Base-by-base conservation (phyloP, 2,329 filamentous ascomycete genomes). In the Diplodia sapinea region DNA sequence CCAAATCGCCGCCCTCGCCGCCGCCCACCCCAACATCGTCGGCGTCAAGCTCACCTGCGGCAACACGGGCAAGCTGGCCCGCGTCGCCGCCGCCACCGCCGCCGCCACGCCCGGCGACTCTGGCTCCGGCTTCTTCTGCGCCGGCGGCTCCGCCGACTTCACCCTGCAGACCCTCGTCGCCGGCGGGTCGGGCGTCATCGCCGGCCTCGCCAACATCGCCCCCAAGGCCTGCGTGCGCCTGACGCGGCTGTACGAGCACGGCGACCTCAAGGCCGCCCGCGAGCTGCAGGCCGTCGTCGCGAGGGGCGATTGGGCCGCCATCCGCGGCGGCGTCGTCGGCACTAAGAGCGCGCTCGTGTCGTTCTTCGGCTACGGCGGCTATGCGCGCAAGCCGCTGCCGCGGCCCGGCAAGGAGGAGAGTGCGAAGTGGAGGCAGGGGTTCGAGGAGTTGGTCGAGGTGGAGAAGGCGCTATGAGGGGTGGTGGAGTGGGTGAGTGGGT, bases 111-210 rank as follows among this genome's bases (percentile, higher is more conserved):
- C 76, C 9, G 76, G 72, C 8, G 75, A n/a, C n/a, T n/a, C n/a
- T 1, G 79, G 78, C n/a, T 79, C 77, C 77, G 85, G 80, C 15
- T 93, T 93, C 81, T 83, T 91, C 75, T 89, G 89, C 68, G 86
- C 90, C 73, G 90, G 89, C 51, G 91, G 91, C 66, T 90, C 87
- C 59, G 89, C 89, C 64, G 90, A 93, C 79, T 92, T 92, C 77
- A 89, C 88, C 13, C 79, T 93, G 13, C 90, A 92, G 76, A 88
- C 88, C 0, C 78, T 92, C 49, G 83, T 90, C 52, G 89, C 87
- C 4, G 91, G 90, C 29, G 90, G 88, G 3, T 86, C 89, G 68
- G 91, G 91, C 40, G 86, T 91, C 73, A 90, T 93, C 70, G 88
- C 87, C 15, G 91, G 90, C 13, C 82, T 90, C 66, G 91, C 86